These are phyloP conservation scores for Pseudocercospora macadamiae DNA, from an alignment of 2,329 filamentous ascomycete genomes.

Conservation along the genomic window DNA sequence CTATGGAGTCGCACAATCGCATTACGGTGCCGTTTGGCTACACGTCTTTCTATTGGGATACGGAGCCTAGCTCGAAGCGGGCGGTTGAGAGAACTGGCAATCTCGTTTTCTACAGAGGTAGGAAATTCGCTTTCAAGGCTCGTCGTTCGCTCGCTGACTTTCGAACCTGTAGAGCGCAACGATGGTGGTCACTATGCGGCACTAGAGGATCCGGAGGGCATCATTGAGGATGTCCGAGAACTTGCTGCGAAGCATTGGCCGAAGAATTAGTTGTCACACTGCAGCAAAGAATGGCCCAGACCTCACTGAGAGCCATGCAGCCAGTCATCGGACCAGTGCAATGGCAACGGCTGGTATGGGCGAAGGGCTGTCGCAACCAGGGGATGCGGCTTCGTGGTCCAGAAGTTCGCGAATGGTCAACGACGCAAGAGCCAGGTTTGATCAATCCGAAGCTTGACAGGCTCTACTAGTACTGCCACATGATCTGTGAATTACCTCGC, in stretches of 20 bases:
- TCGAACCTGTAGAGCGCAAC: conserved; percentile 18
- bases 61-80: conserved; percentile 40
- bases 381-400: too few relatives aligned
- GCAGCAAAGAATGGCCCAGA: too few relatives aligned
- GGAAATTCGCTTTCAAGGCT: neutral
- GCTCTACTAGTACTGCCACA: too few relatives aligned
- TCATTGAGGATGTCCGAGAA: conserved; percentile 25
- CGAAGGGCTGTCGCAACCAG: too few relatives aligned
- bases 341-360: too few relatives aligned
- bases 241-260: conserved; percentile 23
- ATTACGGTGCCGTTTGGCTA: conserved; percentile 44
- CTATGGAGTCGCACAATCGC: conserved; percentile 40
- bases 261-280: neutral
- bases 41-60: conserved; percentile 42
- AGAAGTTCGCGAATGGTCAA: too few relatives aligned
- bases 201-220: conserved; percentile 35
- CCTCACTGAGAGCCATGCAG: too few relatives aligned
- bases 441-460: too few relatives aligned
- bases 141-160: neutral
- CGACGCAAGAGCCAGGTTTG: too few relatives aligned
- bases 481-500: too few relatives aligned
- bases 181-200: conserved; percentile 36
- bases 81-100: conserved; percentile 42
- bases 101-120: conserved; percentile 41
- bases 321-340: too few relatives aligned